Conservation (phyloP, 768 basidiomycete species). For the Russula olivacea region DNA sequence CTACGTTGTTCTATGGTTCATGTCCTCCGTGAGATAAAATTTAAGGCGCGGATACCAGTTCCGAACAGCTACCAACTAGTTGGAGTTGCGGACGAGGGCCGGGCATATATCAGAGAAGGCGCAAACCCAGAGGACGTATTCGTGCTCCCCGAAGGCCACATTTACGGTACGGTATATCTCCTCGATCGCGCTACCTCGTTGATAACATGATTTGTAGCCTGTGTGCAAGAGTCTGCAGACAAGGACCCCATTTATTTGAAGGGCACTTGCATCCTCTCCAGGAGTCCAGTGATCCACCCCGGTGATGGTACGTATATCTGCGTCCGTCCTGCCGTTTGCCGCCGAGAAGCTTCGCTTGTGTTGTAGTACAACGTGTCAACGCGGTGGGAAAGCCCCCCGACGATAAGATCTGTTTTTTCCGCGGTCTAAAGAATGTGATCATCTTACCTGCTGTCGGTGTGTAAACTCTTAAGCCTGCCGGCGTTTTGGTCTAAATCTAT, state of each 20-base stretch:
- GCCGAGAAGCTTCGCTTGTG: neutral
- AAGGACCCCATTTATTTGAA: constrained; percentile 7
- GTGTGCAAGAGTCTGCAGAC: constrained; percentile 20
- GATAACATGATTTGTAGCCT: constrained; percentile 3
- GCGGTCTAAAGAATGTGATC: constrained; percentile 27
- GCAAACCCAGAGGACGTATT: constrained; percentile 6
- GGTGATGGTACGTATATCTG: constrained; percentile 29
- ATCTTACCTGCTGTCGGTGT: constrained; percentile 25
- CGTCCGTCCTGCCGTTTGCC: neutral
- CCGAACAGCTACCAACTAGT: constrained; percentile 64
- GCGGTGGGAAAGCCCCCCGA: constrained; percentile 32
- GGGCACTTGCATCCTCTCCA: constrained; percentile 26
- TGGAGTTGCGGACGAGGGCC: constrained; percentile 78
- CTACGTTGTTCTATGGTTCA: constrained; percentile 58
- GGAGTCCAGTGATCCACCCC: constrained; percentile 34
- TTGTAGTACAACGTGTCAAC: constrained; percentile 25
- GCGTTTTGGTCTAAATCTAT: neutral
- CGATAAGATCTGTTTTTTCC: constrained; percentile 23
- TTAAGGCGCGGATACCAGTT: constrained; percentile 66
- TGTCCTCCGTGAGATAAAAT: constrained; percentile 68
- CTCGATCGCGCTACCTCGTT: neutral
- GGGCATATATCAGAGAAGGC: constrained; percentile 17
- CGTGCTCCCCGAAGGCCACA: constrained; percentile 9
- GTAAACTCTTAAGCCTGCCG: no score
- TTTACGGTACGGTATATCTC: constrained; percentile 14